A percentile compares a stretch with the other conserved stretches of the same genome.
phyloP scores from a whole-genome alignment of 2,329 filamentous ascomycete genomes.

The Alternaria ethzedia region DNA sequence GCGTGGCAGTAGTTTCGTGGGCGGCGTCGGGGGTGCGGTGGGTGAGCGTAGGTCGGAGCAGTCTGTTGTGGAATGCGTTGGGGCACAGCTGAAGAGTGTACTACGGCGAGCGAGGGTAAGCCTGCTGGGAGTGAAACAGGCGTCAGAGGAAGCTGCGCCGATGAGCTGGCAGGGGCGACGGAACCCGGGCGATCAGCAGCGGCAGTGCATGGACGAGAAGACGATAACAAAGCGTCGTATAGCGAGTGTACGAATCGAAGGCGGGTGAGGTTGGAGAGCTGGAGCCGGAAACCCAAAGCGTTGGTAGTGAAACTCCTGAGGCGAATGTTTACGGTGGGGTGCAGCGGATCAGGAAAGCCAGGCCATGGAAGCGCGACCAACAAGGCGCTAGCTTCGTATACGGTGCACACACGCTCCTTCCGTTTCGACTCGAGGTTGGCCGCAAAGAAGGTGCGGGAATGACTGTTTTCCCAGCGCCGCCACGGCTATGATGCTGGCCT shows the following conservation, averaged over 20 bases:
- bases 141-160: conserved; percentile 16
- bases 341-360: conserved; percentile 7
- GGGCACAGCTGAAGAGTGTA: conserved; percentile 11
- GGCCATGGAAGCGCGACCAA: conserved; percentile 9
- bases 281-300: conserved; percentile 5
- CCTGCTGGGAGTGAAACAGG: conserved; percentile 26
- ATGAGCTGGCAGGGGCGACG: conserved; percentile 27
- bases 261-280: not conserved
- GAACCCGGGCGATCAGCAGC: conserved; percentile 14
- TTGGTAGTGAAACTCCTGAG: conserved; percentile 18
- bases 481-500: not conserved
- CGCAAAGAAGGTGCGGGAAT: conserved; percentile 1
- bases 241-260: conserved; percentile 23
- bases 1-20: not conserved
- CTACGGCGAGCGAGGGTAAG: conserved; percentile 24
- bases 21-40: not conserved
- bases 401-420: conserved; percentile 14
- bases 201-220: conserved; percentile 2
- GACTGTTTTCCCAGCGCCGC: conserved; percentile 3
- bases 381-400: conserved; percentile 23
- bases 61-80: not conserved
- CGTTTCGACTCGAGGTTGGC: conserved; percentile 8
- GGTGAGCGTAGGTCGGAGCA: not conserved
- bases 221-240: not conserved
- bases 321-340: conserved; percentile 20